Evolutionary conservation across 768 basidiomycete species (phyloP).

Genomic region (Exidia glandulosa): DNA sequence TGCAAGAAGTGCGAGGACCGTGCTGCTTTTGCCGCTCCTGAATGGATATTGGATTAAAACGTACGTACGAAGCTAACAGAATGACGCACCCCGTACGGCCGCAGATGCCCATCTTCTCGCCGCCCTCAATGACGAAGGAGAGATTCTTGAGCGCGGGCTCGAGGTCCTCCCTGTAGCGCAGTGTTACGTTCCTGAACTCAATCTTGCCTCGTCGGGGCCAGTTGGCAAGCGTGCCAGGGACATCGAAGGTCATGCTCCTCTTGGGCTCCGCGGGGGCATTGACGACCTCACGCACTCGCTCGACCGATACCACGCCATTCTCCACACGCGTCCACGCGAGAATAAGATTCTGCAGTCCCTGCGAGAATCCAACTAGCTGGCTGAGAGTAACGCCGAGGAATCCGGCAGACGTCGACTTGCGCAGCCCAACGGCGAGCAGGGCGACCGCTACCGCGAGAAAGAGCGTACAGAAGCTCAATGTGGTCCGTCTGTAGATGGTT

Average conservation of each 20-base stretch:
- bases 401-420: not conserved
- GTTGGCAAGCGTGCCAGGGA: not conserved
- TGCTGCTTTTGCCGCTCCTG: slow-evolving; percentile 5
- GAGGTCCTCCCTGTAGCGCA: slow-evolving; percentile 3
- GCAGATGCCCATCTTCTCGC: slow-evolving; percentile 6
- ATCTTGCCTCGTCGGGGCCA: slow-evolving; percentile 2
- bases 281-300: slow-evolving; percentile 1
- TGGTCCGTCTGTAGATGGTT: not conserved
- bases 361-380: not conserved
- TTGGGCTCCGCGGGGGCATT: slow-evolving; percentile 1
- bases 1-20: not conserved
- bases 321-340: slow-evolving; percentile 2
- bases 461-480: slow-evolving; percentile 1
- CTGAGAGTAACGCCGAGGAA: slow-evolving; percentile 3
- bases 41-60: too few relatives aligned
- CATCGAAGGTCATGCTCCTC: not conserved
- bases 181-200: slow-evolving; percentile 2
- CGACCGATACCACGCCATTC: slow-evolving; percentile 3
- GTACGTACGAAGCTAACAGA: not conserved
- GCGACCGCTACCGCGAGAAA: not conserved
- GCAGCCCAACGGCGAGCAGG: slow-evolving; percentile 3
- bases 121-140: not conserved
- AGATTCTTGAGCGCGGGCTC: slow-evolving; percentile 2
- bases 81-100: slow-evolving; percentile 3
- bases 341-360: not conserved